phyloP scores from a whole-genome alignment of 345 rosid species.

The Gossypium arboreum region DNA sequence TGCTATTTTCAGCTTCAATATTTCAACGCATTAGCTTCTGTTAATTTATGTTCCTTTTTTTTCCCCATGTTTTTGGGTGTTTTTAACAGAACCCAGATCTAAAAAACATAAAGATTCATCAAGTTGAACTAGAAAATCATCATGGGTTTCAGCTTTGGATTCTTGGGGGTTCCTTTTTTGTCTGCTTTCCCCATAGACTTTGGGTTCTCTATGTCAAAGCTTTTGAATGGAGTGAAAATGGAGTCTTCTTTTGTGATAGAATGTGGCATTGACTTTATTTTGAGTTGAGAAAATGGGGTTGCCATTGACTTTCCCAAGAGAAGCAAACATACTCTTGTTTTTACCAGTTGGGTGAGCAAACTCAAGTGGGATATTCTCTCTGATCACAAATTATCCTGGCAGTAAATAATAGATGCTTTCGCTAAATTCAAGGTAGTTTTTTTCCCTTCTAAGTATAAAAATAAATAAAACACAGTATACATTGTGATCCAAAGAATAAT shows the following conservation, averaged over 20 bases:
- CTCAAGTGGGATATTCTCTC: constrained; percentile 2
- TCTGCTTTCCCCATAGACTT: neutral
- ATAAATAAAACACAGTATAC: neutral
- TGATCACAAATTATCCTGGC: neutral
- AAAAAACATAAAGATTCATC: neutral
- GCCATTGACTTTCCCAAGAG: constrained; percentile 6
- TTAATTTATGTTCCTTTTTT: neutral
- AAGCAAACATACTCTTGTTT: neutral
- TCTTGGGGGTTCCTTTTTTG: neutral
- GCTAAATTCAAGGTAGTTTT: neutral
- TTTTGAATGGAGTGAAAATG: neutral
- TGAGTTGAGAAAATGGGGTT: neutral
- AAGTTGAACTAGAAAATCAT: neutral
- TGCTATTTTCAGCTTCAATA: constrained; percentile 9
- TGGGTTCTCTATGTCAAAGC: neutral
- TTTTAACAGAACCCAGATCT: neutral
- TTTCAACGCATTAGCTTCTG: neutral
- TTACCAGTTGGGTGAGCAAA: constrained; percentile 3
- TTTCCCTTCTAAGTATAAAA: neutral
- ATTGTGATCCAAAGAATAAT: no score
- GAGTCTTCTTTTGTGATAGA: neutral
- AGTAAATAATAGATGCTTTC: neutral
- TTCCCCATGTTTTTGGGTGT: neutral
- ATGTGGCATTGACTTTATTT: constrained; percentile 4
- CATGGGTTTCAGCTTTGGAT: constrained; percentile 14